These are phyloP conservation scores for Polyporus tsugae DNA, from an alignment of 1,284 basidiomycete species.

Conservation along the genomic window DNA sequence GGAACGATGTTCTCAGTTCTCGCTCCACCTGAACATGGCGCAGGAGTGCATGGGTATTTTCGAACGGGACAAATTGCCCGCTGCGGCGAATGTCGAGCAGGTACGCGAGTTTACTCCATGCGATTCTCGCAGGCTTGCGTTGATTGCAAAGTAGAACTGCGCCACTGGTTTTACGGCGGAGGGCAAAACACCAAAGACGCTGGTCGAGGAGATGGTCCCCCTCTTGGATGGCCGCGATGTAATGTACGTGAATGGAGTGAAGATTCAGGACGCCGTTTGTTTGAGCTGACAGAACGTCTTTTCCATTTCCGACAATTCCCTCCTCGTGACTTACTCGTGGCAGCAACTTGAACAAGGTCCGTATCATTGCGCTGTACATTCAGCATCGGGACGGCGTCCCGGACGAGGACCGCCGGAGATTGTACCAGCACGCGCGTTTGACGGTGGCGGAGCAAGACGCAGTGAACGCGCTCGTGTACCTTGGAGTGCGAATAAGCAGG, in stretches of 20 bases:
- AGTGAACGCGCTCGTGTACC: conserved; percentile 85
- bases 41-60: conserved; percentile 97
- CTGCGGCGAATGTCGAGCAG: conserved; percentile 95
- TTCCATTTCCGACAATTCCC: conserved; percentile 7
- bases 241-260: conserved; percentile 57
- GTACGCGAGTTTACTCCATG: conserved; percentile 47
- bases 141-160: conserved; percentile 67
- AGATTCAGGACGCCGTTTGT: conserved; percentile 10
- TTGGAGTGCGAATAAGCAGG: conserved; percentile 88
- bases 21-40: conserved; percentile 96
- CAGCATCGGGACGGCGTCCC: conserved; percentile 96
- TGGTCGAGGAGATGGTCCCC: conserved; percentile 99
- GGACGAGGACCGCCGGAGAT: conserved; percentile 92
- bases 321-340: conserved; percentile 17
- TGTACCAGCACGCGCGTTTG: conserved; percentile 97
- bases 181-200: conserved; percentile 88
- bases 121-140: neutral
- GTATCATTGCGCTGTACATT: conserved; percentile 96
- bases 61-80: conserved; percentile 86
- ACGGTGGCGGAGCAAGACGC: conserved; percentile 93
- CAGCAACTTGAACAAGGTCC: conserved; percentile 92
- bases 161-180: conserved; percentile 91
- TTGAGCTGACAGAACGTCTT: conserved; percentile 24
- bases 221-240: conserved; percentile 89
- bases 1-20: conserved; percentile 70